phyloP scores from a whole-genome alignment of 1,284 basidiomycete genomes.

The Cryptococcus sp. region DNA sequence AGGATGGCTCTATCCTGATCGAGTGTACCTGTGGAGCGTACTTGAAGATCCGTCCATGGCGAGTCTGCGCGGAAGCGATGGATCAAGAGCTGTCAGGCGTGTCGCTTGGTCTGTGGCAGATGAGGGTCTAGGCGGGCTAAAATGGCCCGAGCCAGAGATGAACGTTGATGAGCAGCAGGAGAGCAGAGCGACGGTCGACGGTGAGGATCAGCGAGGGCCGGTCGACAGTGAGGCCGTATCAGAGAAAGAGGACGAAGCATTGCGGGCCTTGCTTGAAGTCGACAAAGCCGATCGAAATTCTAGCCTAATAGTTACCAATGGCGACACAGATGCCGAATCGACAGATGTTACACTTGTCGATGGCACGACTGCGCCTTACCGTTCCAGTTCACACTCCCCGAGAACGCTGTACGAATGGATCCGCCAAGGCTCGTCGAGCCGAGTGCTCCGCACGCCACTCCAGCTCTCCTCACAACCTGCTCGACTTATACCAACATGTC shows the following conservation, averaged over 20 bases:
- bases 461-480: background rate
- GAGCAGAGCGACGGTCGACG: slow-evolving; percentile 4
- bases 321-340: too few species aligned
- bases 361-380: background rate
- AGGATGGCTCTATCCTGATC: slow-evolving; percentile 40
- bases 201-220: background rate
- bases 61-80: slow-evolving; percentile 20
- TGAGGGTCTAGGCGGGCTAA: slow-evolving; percentile 35
- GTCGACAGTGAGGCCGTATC: slow-evolving; percentile 24
- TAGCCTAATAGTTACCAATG: too few species aligned
- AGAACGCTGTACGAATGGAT: slow-evolving; percentile 67
- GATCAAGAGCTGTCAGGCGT: slow-evolving; percentile 26
- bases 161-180: slow-evolving; percentile 35
- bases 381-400: slow-evolving; percentile 25
- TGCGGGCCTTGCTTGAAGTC: too few species aligned
- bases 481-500: slow-evolving; percentile 52
- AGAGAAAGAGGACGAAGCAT: too few species aligned
- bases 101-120: slow-evolving; percentile 49
- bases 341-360: too few species aligned
- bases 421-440: slow-evolving; percentile 68
- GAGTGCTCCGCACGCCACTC: slow-evolving; percentile 52
- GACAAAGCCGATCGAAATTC: too few species aligned
- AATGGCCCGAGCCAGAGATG: slow-evolving; percentile 34
- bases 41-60: slow-evolving; percentile 41
- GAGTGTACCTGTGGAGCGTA: slow-evolving; percentile 36